These are phyloP conservation scores for Yarrowia sp. DNA, from an alignment of 805 yeast species.

Conservation along the genomic window DNA sequence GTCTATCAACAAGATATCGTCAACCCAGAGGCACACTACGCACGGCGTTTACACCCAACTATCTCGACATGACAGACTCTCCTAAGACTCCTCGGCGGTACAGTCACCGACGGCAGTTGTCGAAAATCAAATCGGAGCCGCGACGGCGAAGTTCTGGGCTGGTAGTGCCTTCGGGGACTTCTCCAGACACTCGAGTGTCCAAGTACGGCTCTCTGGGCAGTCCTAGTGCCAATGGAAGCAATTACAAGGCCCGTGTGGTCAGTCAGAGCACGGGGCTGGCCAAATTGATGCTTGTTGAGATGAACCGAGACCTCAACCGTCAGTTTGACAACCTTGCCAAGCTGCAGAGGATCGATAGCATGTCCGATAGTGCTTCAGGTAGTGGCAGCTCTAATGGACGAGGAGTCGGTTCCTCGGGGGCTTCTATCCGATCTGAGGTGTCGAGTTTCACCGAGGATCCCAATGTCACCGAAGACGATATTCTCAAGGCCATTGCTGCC, in stretches of 20 bases:
- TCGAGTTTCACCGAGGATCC: constrained; percentile 8
- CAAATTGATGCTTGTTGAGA: constrained; percentile 35
- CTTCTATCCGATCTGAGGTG: constrained; percentile 15
- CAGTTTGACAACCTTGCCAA: constrained; percentile 6
- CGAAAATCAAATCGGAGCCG: constrained; percentile 26
- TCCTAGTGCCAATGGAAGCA: constrained; percentile 11
- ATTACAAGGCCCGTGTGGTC: constrained; percentile 20
- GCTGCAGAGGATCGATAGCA: constrained; percentile 9
- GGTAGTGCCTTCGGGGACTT: neutral
- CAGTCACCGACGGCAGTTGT: constrained; percentile 34
- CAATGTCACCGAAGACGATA: constrained; percentile 16
- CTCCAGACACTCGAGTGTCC: constrained; percentile 14
- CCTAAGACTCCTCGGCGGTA: constrained; percentile 26
- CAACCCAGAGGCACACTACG: neutral
- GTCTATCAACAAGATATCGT: constrained; percentile 1
- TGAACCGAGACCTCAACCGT: constrained; percentile 31
- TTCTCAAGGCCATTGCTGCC: constrained; percentile 34
- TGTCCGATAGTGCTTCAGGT: neutral
- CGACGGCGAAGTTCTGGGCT: constrained; percentile 26
- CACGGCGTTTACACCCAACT: constrained; percentile 7
- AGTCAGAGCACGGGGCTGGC: constrained; percentile 36
- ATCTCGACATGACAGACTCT: constrained; percentile 15
- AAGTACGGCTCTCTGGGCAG: constrained; percentile 26
- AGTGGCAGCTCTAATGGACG: neutral
- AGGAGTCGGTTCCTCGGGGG: neutral